These are phyloP conservation scores for Colletotrichum shisoi DNA, from an alignment of 2,329 filamentous ascomycete species.

Conservation along the genomic window DNA sequence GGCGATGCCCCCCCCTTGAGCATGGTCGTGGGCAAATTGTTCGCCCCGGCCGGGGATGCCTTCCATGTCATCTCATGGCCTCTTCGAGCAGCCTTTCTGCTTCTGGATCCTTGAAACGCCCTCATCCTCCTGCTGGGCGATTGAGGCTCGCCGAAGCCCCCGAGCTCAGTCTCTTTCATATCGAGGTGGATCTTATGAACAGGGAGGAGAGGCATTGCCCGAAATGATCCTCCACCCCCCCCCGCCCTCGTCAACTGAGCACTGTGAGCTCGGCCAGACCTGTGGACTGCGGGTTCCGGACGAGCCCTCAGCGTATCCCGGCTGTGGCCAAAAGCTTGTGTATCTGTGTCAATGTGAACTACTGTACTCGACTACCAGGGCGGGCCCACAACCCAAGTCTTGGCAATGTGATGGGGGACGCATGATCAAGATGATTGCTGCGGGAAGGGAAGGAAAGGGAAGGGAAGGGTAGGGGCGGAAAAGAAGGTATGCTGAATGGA, in stretches of 20 bases:
- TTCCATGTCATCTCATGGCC: background rate
- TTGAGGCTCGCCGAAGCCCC: constrained; percentile 29
- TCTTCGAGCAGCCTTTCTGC: constrained; percentile 13
- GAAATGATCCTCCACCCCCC: constrained; percentile 22
- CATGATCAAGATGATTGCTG: constrained; percentile 22
- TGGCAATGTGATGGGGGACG: constrained; percentile 17
- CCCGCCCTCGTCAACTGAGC: background rate
- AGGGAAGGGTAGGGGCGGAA: no score
- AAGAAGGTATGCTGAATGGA: background rate
- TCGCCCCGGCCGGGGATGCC: background rate
- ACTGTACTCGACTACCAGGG: background rate
- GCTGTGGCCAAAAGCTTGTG: constrained; percentile 29
- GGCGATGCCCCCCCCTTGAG: background rate
- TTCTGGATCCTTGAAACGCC: background rate
- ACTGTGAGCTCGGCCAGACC: background rate
- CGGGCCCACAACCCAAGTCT: constrained; percentile 22
- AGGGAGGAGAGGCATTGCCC: constrained; percentile 23
- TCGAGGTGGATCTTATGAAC: constrained; percentile 30
- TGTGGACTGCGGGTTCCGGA: constrained; percentile 9
- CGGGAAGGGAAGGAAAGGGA: background rate
- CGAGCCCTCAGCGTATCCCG: constrained; percentile 3
- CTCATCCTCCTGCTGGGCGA: background rate
- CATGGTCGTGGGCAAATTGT: background rate
- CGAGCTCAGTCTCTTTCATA: constrained; percentile 20
- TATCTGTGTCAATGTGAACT: constrained; percentile 13